Base-by-base conservation (phyloP, 768 basidiomycete genomes). In the Trametes punicea region DNA sequence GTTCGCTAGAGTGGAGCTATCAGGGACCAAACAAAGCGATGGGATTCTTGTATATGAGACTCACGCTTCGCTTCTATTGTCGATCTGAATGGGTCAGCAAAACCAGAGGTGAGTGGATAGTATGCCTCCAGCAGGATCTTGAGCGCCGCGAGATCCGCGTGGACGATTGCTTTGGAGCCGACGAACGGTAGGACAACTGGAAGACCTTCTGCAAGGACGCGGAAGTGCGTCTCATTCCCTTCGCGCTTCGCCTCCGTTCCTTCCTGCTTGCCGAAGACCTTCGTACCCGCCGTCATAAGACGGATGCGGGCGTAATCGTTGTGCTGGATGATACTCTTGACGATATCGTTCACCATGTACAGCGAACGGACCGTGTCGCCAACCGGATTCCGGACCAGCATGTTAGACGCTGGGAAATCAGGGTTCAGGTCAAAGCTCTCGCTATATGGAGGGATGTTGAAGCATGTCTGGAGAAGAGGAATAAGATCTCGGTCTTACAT, bases 201-300 rank as follows among this genome's bases (percentile, higher is more conserved):
- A 13, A 99, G 69, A 2, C 94, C 94, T 65, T 98, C 96, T 18
- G 83, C 82, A 18, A 96, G 80, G 25, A 96, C 77, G 18, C 91
- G 81, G 70, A 89, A 93, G 61, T 83, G 73, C 20, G 83, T 71
- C 21, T 83, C 81, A 34, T 67, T 67, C 3, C 79, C 83, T 40
- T 81, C 81, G 1, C 79, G 53, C 53, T 67, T 76, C 67, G 70
- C 77, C 71, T 51, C 62, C 8, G 64, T 83, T 2, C 81, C 82
- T 57, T 96, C 95, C 69, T 98, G 95, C 66, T 92, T 90, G 6
- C 84, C 82, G 70, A 98, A 89, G 11, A 93, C 85, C 70, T 97
- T 96, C 36, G 94, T 93, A 18, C 97, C 97, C n/a, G 90, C 88
- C 13, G 90, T 85, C 64, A 94, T 86, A 49, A 99, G 82, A 1